These are phyloP conservation scores for Barbarea vulgaris DNA, from an alignment of 345 rosid species.

Conservation along the genomic window DNA sequence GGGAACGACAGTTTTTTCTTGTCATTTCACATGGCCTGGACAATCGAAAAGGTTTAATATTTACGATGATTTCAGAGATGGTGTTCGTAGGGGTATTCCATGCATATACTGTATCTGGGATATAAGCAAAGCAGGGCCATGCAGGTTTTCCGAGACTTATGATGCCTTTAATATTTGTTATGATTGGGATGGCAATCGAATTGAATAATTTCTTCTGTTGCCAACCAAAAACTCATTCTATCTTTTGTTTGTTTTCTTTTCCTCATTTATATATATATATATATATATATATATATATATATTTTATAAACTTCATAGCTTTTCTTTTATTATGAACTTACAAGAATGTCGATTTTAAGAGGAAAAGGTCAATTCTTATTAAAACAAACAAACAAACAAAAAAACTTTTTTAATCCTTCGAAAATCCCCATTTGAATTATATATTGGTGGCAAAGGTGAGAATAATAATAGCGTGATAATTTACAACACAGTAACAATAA, in stretches of 20 bases:
- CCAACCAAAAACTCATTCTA: too few relatives aligned
- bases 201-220: neutral
- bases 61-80: slow-evolving; percentile 30
- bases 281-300: too few relatives aligned
- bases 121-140: slow-evolving; percentile 27
- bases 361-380: too few relatives aligned
- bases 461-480: neutral
- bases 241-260: too few relatives aligned
- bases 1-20: slow-evolving; percentile 22
- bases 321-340: neutral
- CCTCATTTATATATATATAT: neutral
- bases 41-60: slow-evolving; percentile 23
- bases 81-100: slow-evolving; percentile 4
- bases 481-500: neutral
- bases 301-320: too few relatives aligned
- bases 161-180: slow-evolving; percentile 22
- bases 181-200: slow-evolving; percentile 27
- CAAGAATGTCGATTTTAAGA: neutral
- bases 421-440: too few relatives aligned
- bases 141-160: neutral
- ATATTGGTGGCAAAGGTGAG: too few relatives aligned
- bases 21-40: slow-evolving; percentile 31
- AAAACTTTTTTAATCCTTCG: too few relatives aligned
- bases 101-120: slow-evolving; percentile 35
- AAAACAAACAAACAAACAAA: too few relatives aligned